Conservation (phyloP, 2,329 filamentous ascomycete genomes). For the Colletotrichum sp. region DNA sequence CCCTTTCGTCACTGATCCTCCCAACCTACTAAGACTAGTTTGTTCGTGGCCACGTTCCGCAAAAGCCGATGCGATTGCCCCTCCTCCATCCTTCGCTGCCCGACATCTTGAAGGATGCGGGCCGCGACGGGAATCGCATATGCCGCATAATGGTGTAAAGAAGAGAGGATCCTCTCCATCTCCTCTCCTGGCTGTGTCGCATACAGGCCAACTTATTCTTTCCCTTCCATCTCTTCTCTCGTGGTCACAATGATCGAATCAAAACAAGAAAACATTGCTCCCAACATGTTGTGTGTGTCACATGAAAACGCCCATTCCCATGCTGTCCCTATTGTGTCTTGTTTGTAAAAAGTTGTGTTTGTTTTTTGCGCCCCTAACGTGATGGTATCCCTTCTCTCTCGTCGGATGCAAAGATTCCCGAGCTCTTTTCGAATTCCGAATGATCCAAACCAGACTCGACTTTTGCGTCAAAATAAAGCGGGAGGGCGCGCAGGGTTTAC, state of each 20-base stretch:
- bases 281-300: background rate
- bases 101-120: background rate
- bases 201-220: background rate
- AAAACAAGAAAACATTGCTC: background rate
- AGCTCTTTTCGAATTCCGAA: background rate
- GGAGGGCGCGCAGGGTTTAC: background rate
- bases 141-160: background rate
- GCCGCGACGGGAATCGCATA: background rate
- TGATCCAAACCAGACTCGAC: slow-evolving; percentile 10
- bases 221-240: slow-evolving; percentile 5
- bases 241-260: slow-evolving; percentile 5
- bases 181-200: background rate
- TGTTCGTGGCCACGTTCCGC: background rate
- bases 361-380: background rate
- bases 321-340: slow-evolving; percentile 14
- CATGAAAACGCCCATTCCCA: slow-evolving; percentile 18
- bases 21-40: background rate
- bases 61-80: background rate
- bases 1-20: background rate
- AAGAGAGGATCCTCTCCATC: background rate
- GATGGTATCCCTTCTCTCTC: background rate
- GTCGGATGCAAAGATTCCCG: background rate
- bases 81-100: background rate
- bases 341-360: background rate
- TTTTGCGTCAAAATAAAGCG: background rate